A percentile compares a stretch with the other conserved stretches of the same genome.
These are phyloP conservation scores for Aspergillus bombycis DNA, from an alignment of 2,329 filamentous ascomycete species.

Conservation along the genomic window DNA sequence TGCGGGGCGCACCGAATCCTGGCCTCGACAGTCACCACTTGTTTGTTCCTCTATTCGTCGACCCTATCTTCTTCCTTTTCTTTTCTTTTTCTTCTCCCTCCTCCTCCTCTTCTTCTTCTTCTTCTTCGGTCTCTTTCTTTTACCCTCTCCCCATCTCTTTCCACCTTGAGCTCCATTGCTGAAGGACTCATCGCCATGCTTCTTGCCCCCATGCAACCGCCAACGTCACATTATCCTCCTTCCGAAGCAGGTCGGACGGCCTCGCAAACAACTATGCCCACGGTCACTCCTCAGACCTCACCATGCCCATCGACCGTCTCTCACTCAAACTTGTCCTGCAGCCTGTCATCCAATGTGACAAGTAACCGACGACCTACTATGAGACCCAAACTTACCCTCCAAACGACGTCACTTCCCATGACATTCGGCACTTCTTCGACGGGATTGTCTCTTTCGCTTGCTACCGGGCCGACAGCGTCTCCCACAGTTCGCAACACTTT, in stretches of 20 bases:
- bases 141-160: neutral
- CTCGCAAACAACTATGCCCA: conserved; percentile 17
- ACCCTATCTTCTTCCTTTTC: neutral
- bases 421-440: conserved; percentile 59
- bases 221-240: conserved; percentile 18
- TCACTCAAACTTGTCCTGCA: conserved; percentile 21
- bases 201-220: conserved; percentile 26
- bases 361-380: conserved; percentile 31
- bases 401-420: conserved; percentile 56
- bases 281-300: conserved; percentile 11
- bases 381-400: conserved; percentile 63
- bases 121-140: neutral
- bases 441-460: conserved; percentile 56
- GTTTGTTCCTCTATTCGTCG: conserved; percentile 2
- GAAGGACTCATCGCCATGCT: conserved; percentile 26
- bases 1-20: conserved; percentile 9
- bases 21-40: neutral
- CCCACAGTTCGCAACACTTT: conserved; percentile 66
- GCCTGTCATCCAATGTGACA: conserved; percentile 17
- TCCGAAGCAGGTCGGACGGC: conserved; percentile 9
- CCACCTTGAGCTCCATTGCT: conserved; percentile 2
- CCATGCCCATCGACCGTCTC: conserved; percentile 10
- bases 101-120: neutral
- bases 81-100: too few species aligned
- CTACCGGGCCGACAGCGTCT: conserved; percentile 52